Percentiles rank a stretch among this genome's conserved stretches.
phyloP scores from a whole-genome alignment of 73 alveolate species.

The Tetrahymena borealis region DNA sequence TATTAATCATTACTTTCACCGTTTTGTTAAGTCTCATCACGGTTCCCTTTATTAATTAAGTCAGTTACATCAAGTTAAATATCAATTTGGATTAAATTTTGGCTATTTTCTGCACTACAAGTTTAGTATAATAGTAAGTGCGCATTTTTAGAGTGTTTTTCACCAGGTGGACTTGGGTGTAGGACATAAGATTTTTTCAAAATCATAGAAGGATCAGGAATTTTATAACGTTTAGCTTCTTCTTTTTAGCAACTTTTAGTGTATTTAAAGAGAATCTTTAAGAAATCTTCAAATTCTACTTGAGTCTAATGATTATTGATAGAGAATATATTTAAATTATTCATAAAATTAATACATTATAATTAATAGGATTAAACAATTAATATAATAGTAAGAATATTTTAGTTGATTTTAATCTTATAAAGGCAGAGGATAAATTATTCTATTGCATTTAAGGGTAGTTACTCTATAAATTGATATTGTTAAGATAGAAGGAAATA shows the following conservation, averaged over 20 bases:
- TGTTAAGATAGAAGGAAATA: neutral
- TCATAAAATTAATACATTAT: too few relatives aligned
- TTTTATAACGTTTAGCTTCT: neutral
- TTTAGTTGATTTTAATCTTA: too few relatives aligned
- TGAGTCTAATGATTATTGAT: neutral
- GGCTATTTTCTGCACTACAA: neutral
- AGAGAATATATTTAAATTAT: too few relatives aligned
- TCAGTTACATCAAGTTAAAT: neutral
- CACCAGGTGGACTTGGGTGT: neutral
- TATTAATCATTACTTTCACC: neutral
- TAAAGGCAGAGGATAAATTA: too few relatives aligned
- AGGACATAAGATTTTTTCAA: neutral
- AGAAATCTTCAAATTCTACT: neutral
- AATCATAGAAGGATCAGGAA: neutral
- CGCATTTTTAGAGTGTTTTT: neutral
- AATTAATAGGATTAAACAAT: too few relatives aligned
- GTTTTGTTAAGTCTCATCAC: neutral
- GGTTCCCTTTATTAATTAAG: neutral
- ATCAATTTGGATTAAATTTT: neutral
- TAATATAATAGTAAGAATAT: too few relatives aligned
- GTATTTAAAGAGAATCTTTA: neutral
- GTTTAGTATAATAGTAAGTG: neutral
- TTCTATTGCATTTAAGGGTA: too few relatives aligned
- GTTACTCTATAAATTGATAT: too few relatives aligned
- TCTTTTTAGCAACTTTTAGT: neutral